Base-by-base conservation (phyloP, 768 basidiomycete species). In the Mycena kentingensis region DNA sequence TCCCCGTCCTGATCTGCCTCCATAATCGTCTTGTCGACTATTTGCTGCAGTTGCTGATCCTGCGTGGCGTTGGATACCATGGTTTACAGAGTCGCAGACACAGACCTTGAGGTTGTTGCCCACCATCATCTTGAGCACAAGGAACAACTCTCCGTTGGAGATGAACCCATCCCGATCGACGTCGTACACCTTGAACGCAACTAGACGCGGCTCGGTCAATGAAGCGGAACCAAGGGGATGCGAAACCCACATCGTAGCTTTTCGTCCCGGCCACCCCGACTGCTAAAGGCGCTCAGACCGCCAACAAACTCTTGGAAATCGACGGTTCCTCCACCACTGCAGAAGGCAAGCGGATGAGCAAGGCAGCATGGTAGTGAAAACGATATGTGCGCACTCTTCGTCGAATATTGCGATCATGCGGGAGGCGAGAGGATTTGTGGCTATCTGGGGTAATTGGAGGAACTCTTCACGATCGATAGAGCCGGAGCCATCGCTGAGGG, bases 61-160 rank as follows among this genome's bases (percentile, higher is more conserved):
- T 96, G 67, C 25, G 38, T 41, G 24, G 28, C 11, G 46, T 48
- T 35, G 37, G 49, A 21, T 13, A 22, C 11, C 48, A 45, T 29
- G 38, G 28, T 39, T 51, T 10, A 28, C 31, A 52, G 32, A 46
- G 21, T 35, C 26, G 58, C 25, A 31, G 38, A 54, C 24, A 51
- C 70, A 53, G 42, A 93, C 93, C 80, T 99, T 99, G 63, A 99
- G 76, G 71, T 99, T 99, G 70, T 90, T 98, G 28, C 97, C 97
- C 44, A 98, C 97, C 97, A 99, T 99, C 93, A 98, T 98, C 81
- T 99, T 99, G 59, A 99, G 76, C 32, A 99, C 97, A 41, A 99
- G 76, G 76, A 98, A 99, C 26, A 99, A 83, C 72, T 99, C 97
- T 50, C 97, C 97, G 65, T 99, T 99, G 12, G 94, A 97, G 69